A percentile compares a stretch with the other conserved stretches of the same genome.
phyloP scores from a whole-genome alignment of 2,329 filamentous ascomycete genomes.

The Fusarium sarcochroum region DNA sequence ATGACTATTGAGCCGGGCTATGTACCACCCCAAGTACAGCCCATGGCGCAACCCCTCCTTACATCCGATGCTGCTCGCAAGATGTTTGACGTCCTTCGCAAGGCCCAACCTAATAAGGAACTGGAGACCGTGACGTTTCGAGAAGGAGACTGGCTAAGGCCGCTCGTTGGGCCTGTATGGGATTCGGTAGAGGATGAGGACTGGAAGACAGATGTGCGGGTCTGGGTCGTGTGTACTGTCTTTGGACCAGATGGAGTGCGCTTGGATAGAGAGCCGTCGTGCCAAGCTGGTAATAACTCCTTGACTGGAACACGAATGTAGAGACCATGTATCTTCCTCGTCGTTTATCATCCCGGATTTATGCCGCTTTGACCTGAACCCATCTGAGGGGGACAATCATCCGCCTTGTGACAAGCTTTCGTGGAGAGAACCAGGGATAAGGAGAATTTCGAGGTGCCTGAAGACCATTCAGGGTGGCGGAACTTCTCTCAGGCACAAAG shows the following conservation, averaged over 20 bases:
- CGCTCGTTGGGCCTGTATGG: too few relatives aligned
- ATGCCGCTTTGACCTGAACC: too few relatives aligned
- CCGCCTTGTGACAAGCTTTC: too few relatives aligned
- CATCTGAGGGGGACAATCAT: too few relatives aligned
- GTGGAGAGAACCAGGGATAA: too few relatives aligned
- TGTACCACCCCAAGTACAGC: too few relatives aligned
- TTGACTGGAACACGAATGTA: neutral
- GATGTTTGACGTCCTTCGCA: constrained; percentile 1
- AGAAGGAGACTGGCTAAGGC: neutral
- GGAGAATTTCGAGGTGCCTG: too few relatives aligned
- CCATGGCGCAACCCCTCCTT: neutral
- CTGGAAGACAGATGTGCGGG: neutral
- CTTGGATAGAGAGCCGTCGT: neutral
- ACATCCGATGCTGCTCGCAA: neutral
- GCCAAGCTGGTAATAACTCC: neutral
- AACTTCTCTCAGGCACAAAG: too few relatives aligned
- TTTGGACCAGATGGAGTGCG: neutral
- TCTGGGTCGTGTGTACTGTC: neutral
- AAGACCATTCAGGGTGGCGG: too few relatives aligned
- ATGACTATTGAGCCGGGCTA: neutral
- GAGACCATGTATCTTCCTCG: too few relatives aligned
- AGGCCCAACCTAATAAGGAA: neutral
- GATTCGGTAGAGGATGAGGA: neutral
- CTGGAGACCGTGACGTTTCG: constrained; percentile 1
- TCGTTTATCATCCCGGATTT: too few relatives aligned